Evolutionary conservation across 169 alveolate species (phyloP).

Genomic region (Pseudocohnilembus persalinus): DNA sequence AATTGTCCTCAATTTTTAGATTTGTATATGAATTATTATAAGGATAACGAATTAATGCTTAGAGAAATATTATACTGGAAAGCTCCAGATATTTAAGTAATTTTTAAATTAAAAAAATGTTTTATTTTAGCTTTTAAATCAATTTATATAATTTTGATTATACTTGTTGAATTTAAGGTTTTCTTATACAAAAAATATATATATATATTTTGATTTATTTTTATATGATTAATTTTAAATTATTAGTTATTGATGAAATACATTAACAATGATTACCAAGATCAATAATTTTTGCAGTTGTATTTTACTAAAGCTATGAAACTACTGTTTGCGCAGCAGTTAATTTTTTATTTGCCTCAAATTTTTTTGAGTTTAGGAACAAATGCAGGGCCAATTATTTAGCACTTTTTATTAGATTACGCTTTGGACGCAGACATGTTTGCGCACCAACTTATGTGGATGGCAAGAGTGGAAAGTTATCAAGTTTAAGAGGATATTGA

Average conservation of each 20-base stretch:
- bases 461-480: slow-evolving; percentile 57
- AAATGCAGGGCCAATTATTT: slow-evolving; percentile 43
- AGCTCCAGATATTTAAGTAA: slow-evolving; percentile 40
- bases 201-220: too few species aligned
- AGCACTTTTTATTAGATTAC: slow-evolving; percentile 44
- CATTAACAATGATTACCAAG: slow-evolving; percentile 21
- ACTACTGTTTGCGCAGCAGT: slow-evolving; percentile 27
- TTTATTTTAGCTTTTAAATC: too few species aligned
- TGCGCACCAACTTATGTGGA: slow-evolving; percentile 64
- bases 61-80: slow-evolving; percentile 36
- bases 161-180: too few species aligned
- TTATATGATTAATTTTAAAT: too few species aligned
- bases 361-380: slow-evolving; percentile 48
- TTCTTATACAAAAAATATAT: too few species aligned
- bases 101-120: background rate
- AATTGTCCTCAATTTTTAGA: slow-evolving; percentile 47
- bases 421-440: slow-evolving; percentile 45
- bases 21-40: background rate
- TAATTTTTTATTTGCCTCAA: slow-evolving; percentile 51
- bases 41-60: background rate
- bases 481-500: slow-evolving; percentile 37
- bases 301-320: slow-evolving; percentile 47
- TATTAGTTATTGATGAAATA: slow-evolving; percentile 17
- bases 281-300: slow-evolving; percentile 25
- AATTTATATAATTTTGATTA: too few species aligned